Evolutionary conservation across 805 yeast genomes (phyloP), one percentile per base, ranked within the genome.

Genomic region (Teunomyces panamensis): DNA sequence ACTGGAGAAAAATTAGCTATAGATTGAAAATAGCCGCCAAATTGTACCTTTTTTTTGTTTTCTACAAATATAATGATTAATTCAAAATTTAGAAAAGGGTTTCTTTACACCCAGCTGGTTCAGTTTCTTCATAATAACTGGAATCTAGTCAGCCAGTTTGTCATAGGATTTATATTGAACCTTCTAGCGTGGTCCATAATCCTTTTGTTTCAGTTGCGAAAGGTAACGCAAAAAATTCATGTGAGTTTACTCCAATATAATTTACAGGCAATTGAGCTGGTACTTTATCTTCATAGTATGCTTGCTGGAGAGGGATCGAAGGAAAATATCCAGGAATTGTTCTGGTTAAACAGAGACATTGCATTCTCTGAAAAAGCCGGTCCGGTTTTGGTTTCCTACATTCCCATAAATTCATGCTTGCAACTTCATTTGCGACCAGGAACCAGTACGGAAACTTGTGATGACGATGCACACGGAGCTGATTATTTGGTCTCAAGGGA

Each of bases 121-220:
- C 29, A 26, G 9, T 37, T 37, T 13, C 10, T 37, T 24, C 30
- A 37, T 6, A 37, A 24, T 26, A 37, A n/a, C 16, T 20, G 14
- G 14, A 13, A 5, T 6, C 11, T 37, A 26, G 8, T n/a, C 9
- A 24, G 7, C 11, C 29, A 24, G 6, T 37, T 37, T 26, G 9
- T 20, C 26, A 11, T 26, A n/a, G 41, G 41, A 9, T n/a, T 37
- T 26, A 14, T 37, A 11, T 37, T 37, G 41, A 37, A 37, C 26
- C 28, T 37, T n/a, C 41, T 37, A 20, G 41, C 30, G 14, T 37
- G 41, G 41, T 5, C 14, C 7, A 26, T 37, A 20, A 37, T 37
- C 27, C 41, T 37, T 11, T 37, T 37, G 41, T 37, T 37, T 37
- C 41, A 37, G 11, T 37, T 37, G 20, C 41, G 41, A 37, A 37